Evolutionary conservation across 1,284 basidiomycete species (phyloP).

Genomic region (Ceratobasidium sp.): DNA sequence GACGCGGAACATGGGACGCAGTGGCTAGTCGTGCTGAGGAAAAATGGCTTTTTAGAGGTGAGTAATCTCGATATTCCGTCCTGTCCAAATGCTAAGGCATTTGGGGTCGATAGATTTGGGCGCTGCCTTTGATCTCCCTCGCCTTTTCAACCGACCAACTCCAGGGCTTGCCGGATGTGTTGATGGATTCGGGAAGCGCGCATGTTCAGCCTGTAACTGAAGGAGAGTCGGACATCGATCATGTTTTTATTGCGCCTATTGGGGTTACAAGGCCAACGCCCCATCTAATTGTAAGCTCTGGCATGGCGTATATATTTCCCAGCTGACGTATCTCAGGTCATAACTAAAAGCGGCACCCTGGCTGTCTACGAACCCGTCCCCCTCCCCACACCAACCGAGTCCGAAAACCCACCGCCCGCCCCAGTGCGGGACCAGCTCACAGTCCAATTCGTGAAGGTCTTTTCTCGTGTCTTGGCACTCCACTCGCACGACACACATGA

Average conservation of each 20-base stretch:
- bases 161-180: constrained; percentile 64
- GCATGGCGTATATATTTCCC: constrained; percentile 1
- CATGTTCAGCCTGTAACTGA: constrained; percentile 6
- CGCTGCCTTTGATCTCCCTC: constrained; percentile 78
- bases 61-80: constrained; percentile 37
- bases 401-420: constrained; percentile 49
- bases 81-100: no score
- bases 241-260: constrained; percentile 68
- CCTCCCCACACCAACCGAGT: constrained; percentile 55
- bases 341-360: constrained; percentile 79
- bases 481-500: constrained; percentile 17
- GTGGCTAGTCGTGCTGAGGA: constrained; percentile 72
- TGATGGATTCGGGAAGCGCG: constrained; percentile 58
- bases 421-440: constrained; percentile 54
- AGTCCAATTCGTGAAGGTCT: constrained; percentile 78
- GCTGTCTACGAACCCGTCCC: constrained; percentile 74
- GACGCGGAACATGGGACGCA: constrained; percentile 64
- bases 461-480: constrained; percentile 57
- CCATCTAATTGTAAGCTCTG: constrained; percentile 73
- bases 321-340: constrained; percentile 59
- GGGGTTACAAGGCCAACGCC: constrained; percentile 69
- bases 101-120: constrained; percentile 87
- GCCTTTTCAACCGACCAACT: constrained; percentile 71
- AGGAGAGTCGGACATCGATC: constrained; percentile 70
- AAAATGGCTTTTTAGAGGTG: constrained; percentile 80